Conservation (phyloP, 139 green algal species). For the Closterium sp. region DNA sequence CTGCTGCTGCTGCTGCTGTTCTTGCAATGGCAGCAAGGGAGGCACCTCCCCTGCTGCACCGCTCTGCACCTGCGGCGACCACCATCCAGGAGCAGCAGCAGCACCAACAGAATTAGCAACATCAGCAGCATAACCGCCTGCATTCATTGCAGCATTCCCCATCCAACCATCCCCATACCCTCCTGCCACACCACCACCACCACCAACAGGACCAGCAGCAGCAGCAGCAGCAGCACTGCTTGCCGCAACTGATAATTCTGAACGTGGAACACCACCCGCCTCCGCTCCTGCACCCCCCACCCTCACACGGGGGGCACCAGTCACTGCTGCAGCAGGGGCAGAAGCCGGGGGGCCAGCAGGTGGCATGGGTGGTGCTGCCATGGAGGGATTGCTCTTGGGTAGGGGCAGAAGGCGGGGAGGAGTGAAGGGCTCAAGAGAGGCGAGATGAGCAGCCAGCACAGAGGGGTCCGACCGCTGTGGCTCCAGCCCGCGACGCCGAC, state of each 20-base stretch:
- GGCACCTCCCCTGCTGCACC: neutral
- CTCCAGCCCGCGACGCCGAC: neutral
- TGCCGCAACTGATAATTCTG: too few relatives aligned
- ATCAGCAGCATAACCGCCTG: neutral
- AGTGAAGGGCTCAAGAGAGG: neutral
- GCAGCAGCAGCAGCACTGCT: too few relatives aligned
- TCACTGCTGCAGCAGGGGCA: neutral
- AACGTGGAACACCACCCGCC: too few relatives aligned
- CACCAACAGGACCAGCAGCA: too few relatives aligned
- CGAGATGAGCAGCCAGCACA: neutral
- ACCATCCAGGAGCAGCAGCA: neutral
- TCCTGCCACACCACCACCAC: too few relatives aligned
- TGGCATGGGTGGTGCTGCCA: neutral
- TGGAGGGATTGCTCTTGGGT: neutral
- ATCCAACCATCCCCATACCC: too few relatives aligned
- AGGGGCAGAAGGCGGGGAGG: neutral
- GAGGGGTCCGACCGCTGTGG: neutral
- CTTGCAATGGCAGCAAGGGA: neutral
- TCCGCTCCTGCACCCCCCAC: too few relatives aligned
- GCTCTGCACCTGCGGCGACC: neutral
- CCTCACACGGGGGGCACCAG: too few relatives aligned
- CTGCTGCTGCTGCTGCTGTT: neutral
- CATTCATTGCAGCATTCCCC: too few relatives aligned
- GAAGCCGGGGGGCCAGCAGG: neutral
- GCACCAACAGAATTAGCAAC: neutral